Evolutionary conservation across 2,329 filamentous ascomycete genomes (phyloP).

Genomic region (Tolypocladium amazonense): DNA sequence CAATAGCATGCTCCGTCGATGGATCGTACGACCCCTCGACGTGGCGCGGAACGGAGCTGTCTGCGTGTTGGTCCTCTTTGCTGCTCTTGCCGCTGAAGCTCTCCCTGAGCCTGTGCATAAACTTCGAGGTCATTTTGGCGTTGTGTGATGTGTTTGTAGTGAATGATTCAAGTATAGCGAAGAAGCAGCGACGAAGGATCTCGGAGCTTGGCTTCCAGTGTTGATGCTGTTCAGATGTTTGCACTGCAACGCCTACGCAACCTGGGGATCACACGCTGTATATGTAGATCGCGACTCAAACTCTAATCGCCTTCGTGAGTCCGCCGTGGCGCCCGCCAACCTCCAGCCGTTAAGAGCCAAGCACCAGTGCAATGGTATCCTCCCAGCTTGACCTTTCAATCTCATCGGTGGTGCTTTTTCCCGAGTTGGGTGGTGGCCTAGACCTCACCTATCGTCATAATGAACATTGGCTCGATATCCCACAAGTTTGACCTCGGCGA

Average conservation of each 20-base stretch:
- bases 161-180: not conserved
- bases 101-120: not conserved
- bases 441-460: not conserved
- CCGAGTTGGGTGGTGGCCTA: not conserved
- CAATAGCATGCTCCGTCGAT: not conserved
- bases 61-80: not conserved
- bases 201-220: not conserved
- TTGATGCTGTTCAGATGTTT: not conserved
- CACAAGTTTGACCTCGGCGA: not conserved
- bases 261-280: not conserved
- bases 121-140: not conserved
- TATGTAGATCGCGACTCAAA: not conserved
- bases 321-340: not conserved
- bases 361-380: not conserved
- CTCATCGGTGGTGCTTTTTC: not conserved
- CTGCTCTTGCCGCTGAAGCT: not conserved
- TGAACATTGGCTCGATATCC: not conserved
- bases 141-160: not conserved
- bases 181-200: not conserved
- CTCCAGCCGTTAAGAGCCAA: not conserved
- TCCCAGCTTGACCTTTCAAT: no score
- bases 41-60: not conserved
- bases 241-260: not conserved
- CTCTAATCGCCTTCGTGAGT: not conserved
- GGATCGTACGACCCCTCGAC: not conserved